A percentile compares a stretch with the other conserved stretches of the same genome.
Evolutionary conservation across 768 basidiomycete genomes (phyloP).

Genomic region (Amanita molliuscula): DNA sequence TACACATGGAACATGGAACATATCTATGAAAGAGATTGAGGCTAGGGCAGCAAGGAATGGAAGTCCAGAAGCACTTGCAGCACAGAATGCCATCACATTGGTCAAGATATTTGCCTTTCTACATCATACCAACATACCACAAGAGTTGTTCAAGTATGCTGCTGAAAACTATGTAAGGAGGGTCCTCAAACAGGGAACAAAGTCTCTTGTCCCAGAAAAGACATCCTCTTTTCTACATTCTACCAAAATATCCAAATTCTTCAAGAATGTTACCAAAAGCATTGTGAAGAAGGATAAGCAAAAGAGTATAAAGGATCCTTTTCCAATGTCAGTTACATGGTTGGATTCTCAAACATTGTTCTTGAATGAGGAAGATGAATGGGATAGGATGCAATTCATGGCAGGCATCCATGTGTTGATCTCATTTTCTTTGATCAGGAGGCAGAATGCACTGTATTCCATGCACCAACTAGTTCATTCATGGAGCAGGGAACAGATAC

Average conservation of each 20-base stretch:
- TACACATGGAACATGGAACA: constrained; percentile 10
- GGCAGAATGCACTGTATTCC: not conserved
- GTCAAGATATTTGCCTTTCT: constrained; percentile 10
- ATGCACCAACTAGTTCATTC: constrained; percentile 9
- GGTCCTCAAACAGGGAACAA: not conserved
- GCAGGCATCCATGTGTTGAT: constrained; percentile 10
- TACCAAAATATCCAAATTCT: no score
- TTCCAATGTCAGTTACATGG: not conserved
- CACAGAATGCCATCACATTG: constrained; percentile 12
- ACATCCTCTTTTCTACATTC: no score
- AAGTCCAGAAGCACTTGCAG: not conserved
- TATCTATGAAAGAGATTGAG: not conserved
- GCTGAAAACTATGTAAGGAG: not conserved
- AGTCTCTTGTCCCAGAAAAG: not conserved
- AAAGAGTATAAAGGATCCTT: not conserved
- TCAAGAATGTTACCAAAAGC: no score
- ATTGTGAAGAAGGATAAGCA: no score
- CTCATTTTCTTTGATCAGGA: constrained; percentile 6
- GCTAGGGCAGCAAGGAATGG: not conserved
- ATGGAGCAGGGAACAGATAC: constrained; percentile 1
- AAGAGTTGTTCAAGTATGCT: not conserved
- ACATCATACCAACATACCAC: constrained; percentile 10
- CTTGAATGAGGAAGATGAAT: not conserved
- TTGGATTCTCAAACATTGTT: not conserved
- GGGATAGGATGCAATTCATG: constrained; percentile 9